phyloP scores from a whole-genome alignment of 1,284 basidiomycete genomes.

The Cutaneotrichosporon spelunceum region DNA sequence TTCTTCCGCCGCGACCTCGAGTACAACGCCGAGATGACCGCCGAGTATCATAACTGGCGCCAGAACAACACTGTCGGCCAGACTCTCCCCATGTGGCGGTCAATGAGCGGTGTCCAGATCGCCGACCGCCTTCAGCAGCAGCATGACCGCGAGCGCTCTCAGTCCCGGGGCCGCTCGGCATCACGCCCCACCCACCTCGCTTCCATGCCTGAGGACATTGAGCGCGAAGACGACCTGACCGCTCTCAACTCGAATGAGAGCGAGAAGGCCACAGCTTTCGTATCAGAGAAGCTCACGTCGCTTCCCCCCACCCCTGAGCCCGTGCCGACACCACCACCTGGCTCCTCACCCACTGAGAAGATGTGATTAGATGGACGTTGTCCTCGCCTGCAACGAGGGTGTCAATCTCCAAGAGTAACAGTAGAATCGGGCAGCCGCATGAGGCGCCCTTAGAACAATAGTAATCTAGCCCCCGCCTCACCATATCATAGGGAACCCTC shows the following conservation, averaged over 20 bases:
- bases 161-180: slow-evolving; percentile 9
- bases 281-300: neutral
- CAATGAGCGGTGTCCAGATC: slow-evolving; percentile 10
- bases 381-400: neutral
- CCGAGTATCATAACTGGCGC: slow-evolving; percentile 12
- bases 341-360: neutral
- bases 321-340: neutral
- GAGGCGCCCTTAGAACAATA: slow-evolving; percentile 1
- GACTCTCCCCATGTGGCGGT: slow-evolving; percentile 18
- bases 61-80: neutral
- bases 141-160: slow-evolving; percentile 13
- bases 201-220: neutral
- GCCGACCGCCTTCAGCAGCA: slow-evolving; percentile 6
- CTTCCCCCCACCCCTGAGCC: neutral
- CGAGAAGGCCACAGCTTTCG: neutral
- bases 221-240: neutral
- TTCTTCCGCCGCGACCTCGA: slow-evolving; percentile 51
- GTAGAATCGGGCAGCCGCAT: neutral
- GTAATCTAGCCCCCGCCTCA: neutral
- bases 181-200: neutral
- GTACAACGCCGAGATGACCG: slow-evolving; percentile 25
- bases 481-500: slow-evolving; percentile 5
- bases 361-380: neutral
- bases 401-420: neutral
- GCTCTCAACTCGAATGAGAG: slow-evolving; percentile 7